Evolutionary conservation across 2,329 filamentous ascomycete species (phyloP), one percentile per base, ranked within the genome.

Genomic region (Celoporthe dispersa): DNA sequence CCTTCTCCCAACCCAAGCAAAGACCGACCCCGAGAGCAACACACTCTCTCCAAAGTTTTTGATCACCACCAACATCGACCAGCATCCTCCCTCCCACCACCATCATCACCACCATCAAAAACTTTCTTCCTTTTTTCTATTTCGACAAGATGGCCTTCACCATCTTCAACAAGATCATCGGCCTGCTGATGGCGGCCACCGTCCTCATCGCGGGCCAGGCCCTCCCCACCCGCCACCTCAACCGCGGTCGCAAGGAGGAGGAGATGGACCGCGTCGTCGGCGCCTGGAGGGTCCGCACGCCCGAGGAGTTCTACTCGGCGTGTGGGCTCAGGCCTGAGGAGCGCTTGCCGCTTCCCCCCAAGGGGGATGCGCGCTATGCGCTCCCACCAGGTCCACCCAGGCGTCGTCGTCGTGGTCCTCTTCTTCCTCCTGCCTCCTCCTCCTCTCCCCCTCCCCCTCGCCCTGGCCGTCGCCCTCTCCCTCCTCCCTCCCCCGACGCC

Each of bases 141-240:
- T 28, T 60, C 41, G 31, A 4, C 31, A 64, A 19, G 28, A 60
- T 67, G 53, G 65, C 48, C 2, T 48, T 48, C 16, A 25, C 31
- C 39, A 25, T 67, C 41, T 44, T 48, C 39, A 33, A 14, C 35
- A 22, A 31, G n/a, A 48, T 66, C 6, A 19, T 48, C 12, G 31
- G 39, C 65, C 28, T 60, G 22, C 19, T 67, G 22, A 44, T 60
- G 25, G 25, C 39, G 22, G 65, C 25, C 39, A 16, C 60, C 55
- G 55, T 60, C 35, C 14, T 44, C 55, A 22, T 67, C 55, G 55
- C 65, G 33, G 14, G 28, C 14, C 55, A 60, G 8, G 28, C 22
- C 55, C 28, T 37, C 12, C 65, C 65, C 22, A 60, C 53, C 14
- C 55, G 55, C 37, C 41, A 35, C 37, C 25, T 60, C 39, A 67